phyloP scores from a whole-genome alignment of 345 rosid genomes.

The Streptanthus diversifolius region DNA sequence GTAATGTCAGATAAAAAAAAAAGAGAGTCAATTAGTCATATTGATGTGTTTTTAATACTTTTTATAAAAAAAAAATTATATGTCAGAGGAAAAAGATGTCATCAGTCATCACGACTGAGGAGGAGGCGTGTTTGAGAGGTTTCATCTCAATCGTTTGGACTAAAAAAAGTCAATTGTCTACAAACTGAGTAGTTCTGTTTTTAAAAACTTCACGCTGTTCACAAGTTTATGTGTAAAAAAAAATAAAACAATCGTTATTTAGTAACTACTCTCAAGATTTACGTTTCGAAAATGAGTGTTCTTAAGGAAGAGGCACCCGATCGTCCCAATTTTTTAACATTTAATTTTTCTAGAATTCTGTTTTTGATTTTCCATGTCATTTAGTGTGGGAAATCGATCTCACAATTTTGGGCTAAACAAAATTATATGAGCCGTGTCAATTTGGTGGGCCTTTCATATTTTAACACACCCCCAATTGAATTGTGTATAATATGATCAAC shows the following conservation, averaged over 20 bases:
- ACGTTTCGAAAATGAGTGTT: neutral
- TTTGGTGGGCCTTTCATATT: neutral
- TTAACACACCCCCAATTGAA: neutral
- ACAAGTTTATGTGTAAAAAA: neutral
- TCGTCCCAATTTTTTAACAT: too few species aligned
- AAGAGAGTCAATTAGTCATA: neutral
- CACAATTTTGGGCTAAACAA: neutral
- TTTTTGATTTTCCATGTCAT: neutral
- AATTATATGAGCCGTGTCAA: neutral
- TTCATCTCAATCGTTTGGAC: neutral
- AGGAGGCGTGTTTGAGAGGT: slow-evolving; percentile 10
- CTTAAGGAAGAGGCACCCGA: neutral
- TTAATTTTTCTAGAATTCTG: too few species aligned
- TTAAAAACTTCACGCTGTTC: neutral
- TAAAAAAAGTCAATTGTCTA: neutral
- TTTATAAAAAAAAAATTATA: neutral
- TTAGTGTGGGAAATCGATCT: too few species aligned
- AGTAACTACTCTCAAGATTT: too few species aligned
- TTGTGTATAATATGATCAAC: neutral
- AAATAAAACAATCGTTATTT: too few species aligned
- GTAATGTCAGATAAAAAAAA: neutral
- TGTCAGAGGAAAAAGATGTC: slow-evolving; percentile 14
- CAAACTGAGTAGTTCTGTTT: neutral
- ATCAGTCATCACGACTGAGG: neutral
- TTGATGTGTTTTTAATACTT: neutral